Evolutionary conservation across 305 asterid species (phyloP).

Genomic region (Fraxinus nigra): DNA sequence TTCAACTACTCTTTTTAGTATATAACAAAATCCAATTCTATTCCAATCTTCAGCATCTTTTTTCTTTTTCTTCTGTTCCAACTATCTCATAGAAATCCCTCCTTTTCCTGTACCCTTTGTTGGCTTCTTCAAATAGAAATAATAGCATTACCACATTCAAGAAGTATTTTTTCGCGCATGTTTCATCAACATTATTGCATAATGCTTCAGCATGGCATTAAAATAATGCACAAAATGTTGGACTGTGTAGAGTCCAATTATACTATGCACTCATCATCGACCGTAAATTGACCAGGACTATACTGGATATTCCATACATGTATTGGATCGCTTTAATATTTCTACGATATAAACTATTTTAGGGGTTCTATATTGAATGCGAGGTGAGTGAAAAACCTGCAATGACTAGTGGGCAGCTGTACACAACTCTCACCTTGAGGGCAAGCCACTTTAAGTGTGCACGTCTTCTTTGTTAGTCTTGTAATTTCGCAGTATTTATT

Average conservation of each 20-base stretch:
- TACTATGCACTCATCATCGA: not conserved
- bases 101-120: not conserved
- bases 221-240: not conserved
- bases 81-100: not conserved
- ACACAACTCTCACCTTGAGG: not conserved
- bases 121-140: not conserved
- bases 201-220: not conserved
- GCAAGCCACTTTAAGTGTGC: not conserved
- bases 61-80: constrained; percentile 11
- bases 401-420: not conserved
- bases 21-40: constrained; percentile 24
- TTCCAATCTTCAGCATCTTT: constrained; percentile 34
- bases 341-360: not conserved
- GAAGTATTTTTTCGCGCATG: not conserved
- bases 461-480: not conserved
- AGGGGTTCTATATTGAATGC: not conserved
- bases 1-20: constrained; percentile 4
- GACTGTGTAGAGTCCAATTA: not conserved
- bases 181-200: not conserved
- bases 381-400: not conserved
- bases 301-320: not conserved
- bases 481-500: not conserved
- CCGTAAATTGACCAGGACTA: not conserved
- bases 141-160: not conserved
- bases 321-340: not conserved